Conservation (phyloP, 306 rosid genomes). For the Malus sieversii region DNA sequence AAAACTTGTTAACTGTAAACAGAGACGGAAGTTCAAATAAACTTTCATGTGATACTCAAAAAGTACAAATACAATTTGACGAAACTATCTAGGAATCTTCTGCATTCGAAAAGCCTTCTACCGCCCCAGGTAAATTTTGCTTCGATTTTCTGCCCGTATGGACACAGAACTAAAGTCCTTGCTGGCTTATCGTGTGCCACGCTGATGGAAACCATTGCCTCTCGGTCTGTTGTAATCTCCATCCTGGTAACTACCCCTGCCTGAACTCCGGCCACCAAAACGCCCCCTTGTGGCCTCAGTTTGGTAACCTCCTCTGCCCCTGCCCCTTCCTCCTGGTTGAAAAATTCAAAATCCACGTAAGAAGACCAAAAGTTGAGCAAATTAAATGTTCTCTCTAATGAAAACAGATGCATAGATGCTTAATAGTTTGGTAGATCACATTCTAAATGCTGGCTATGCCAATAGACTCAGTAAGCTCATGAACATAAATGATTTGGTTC, state of each 20-base stretch:
- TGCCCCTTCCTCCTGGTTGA: constrained; percentile 78
- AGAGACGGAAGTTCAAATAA: constrained; percentile 24
- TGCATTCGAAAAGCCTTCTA: constrained; percentile 20
- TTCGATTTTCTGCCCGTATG: neutral
- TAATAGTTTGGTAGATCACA: neutral
- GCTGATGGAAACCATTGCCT: constrained; percentile 65
- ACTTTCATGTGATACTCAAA: constrained; percentile 33
- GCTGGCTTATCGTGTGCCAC: constrained; percentile 49
- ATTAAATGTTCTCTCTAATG: neutral
- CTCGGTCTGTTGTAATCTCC: constrained; percentile 52
- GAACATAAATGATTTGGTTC: neutral
- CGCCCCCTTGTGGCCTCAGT: constrained; percentile 71
- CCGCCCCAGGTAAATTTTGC: constrained; percentile 24
- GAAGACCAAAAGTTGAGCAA: neutral
- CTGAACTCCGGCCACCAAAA: constrained; percentile 51
- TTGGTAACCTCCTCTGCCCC: constrained; percentile 64
- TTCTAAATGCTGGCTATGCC: neutral
- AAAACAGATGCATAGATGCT: neutral
- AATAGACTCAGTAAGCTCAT: neutral
- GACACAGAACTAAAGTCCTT: neutral
- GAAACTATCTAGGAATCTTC: constrained; percentile 21
- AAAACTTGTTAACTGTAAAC: constrained; percentile 27
- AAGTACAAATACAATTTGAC: constrained; percentile 24
- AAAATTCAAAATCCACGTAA: neutral
- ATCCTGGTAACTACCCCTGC: constrained; percentile 62